Base-by-base conservation (phyloP, 164 flowering plant genomes). In the Kingdonia uniflora region DNA sequence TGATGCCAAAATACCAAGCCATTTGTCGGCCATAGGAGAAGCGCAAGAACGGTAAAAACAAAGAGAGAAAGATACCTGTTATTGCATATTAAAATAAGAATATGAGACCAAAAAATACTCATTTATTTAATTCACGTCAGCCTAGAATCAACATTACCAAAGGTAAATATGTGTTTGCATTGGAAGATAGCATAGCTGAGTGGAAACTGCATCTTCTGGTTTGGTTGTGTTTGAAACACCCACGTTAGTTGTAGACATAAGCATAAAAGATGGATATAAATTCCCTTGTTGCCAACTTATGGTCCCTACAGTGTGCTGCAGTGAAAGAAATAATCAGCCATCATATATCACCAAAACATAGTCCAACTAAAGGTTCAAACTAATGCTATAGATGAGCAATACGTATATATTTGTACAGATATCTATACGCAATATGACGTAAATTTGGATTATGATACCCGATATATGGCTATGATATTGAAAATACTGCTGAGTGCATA, bases 201-300 rank as follows among this genome's bases (percentile, higher is more conserved):
- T 67, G 16, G 69, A 53, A 12, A 85, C 60, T 14, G 66, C 68
- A 37, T 75, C 76, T 67, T 69, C 75, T 23, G 72, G 48, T 42
- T 25, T 52, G 45, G 75, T 68, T 52, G 65, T 58, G 65, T 75
- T 78, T 41, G 73, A 48, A 42, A 51, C 45, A 38, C 60, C 47
- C 13, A 52, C 46, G 42, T 74, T 79, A 47, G 65, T 65, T 19
- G 64, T 77, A 57, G 96, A 79, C 71, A 91, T 57, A 14, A 91
- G 76, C 96, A 91, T 85, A 73, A 87, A 91, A 22, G 98, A 91
- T 56, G 98, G 98, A 71, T 79, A 79, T 65, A 81, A 65, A 64
- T 81, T 91, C n/a, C 98, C 98, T 61, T 81, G 88, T 65, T 91
- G 98, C 98, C 95, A 85, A 69, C 98, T 91, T 59, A 85, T 26